Evolutionary conservation across 257 asterid species (phyloP), one percentile per base, ranked within the genome.

Genomic region (Sherardia arvensis): DNA sequence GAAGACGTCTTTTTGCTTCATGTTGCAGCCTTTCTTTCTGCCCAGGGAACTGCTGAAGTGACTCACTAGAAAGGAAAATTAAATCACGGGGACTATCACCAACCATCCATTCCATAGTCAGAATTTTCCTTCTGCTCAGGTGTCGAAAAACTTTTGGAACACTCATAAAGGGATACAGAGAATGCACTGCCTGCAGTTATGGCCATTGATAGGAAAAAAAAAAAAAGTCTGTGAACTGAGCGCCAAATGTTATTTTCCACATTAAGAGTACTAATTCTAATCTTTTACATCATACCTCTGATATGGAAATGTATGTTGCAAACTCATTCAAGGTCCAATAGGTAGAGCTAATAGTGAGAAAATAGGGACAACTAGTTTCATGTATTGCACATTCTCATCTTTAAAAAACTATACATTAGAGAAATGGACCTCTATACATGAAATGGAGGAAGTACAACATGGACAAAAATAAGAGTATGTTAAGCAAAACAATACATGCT

Each of bases 41-140:
- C 58, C 53, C 64, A 54, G 77, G 51, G 8, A 32, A 64, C 29
- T 58, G 36, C 70, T 59, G 72, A 68, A 28, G 66, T 64, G 94
- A 74, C 74, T 73, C 76, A 14, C 95, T 73, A 61, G 95, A 76
- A 40, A 28, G 61, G 49, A 83, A 74, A 49, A 83, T 34, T 74
- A 92, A 80, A 53, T 87, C 94, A 69, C 65, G 84, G 49, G 99
- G 97, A 78, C 87, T 87, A 61, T 89, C 99, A 72, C 99, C 97
- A 79, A 51, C 85, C 81, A 92, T 83, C 99, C 99, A 92, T 71
- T 92, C 97, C 97, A 92, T 84, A 54, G 97, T 89, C 67, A 92
- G 80, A 71, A 92, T 85, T 81, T 95, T 79, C 80, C 78, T 89
- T 70, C 80, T 80, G 72, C 78, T 83, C 71, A 92, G 83, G 77